These are phyloP conservation scores for Protea cynaroides DNA, from an alignment of 164 flowering plant genomes.

Conservation along the genomic window DNA sequence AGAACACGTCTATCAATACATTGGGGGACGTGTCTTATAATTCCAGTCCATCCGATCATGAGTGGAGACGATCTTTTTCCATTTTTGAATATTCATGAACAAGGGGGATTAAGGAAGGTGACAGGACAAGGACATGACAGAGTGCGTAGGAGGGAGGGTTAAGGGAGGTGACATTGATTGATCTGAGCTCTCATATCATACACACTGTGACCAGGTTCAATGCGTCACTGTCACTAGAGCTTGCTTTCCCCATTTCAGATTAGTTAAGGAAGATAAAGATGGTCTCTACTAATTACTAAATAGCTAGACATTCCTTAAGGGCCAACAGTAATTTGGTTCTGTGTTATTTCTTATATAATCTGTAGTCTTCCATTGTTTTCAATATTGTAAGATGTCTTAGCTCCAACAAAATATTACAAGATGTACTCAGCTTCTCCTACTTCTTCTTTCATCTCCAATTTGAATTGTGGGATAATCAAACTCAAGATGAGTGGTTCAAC, in stretches of 20 bases:
- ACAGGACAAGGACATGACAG: constrained; percentile 72
- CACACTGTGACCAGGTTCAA: constrained; percentile 68
- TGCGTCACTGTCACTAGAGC: constrained; percentile 62
- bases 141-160: constrained; percentile 70
- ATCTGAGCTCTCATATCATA: too few species aligned
- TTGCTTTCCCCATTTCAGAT: constrained; percentile 51
- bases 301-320: neutral
- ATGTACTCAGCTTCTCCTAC: too few species aligned
- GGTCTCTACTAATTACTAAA: constrained; percentile 1
- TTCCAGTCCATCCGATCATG: too few species aligned
- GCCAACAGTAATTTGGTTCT: neutral
- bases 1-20: too few species aligned
- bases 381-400: too few species aligned
- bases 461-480: too few species aligned
- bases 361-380: too few species aligned
- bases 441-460: too few species aligned
- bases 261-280: constrained; percentile 47
- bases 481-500: too few species aligned
- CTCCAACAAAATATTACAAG: too few species aligned
- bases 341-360: neutral
- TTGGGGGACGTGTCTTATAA: too few species aligned
- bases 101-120: constrained; percentile 75
- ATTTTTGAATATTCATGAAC: constrained; percentile 68
- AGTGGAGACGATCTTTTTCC: too few species aligned
- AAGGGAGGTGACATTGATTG: constrained; percentile 38